Evolutionary conservation across 345 rosid genomes (phyloP), one percentile per base, ranked within the genome.

Genomic region (Punica granatum): DNA sequence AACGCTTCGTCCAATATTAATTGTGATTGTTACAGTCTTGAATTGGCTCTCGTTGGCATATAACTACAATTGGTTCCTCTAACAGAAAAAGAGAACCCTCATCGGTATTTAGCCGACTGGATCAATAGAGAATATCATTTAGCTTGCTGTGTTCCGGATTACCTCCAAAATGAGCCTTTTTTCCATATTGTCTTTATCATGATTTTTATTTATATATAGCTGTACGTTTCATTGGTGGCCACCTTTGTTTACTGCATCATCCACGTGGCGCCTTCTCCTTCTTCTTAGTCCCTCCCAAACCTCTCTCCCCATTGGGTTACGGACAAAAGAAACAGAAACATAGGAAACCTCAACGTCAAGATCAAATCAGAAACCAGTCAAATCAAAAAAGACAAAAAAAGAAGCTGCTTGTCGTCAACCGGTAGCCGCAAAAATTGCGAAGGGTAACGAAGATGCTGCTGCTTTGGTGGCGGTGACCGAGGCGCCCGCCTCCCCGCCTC

Each of bases 371-470:
- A 56, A 4, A 10, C 12, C 11, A 53, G 59, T 53, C 59, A 53
- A 53, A 53, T 4, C 15, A 23, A 12, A 53, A 1, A 23, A 21
- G 31, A 25, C 0, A 25, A 8, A 53, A 53, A 23, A 14, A 28
- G 26, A 14, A 6, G 6, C 34, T 30, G 33, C 49, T 56, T 15
- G 26, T 49, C 56, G 11, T 19, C 60, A 9, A 7, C 28, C 16
- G 15, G 32, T 8, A 26, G 60, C 3, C 25, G 43, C 61, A 7
- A 66, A 66, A 36, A 66, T 49, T 31, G 69, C 58, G 39, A 12
- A 10, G 35, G 60, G 44, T 12, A 66, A 8, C 11, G 42, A 66
- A 49, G 37, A 66, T 66, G 69, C 69, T 66, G 69, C 69, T 23
- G 28, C 69, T 23, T 53, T 66, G 56, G 59, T 43, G 68, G 56